Evolutionary conservation across 768 basidiomycete genomes (phyloP), one percentile per base, ranked within the genome.

Genomic region (Trametes cingulata): DNA sequence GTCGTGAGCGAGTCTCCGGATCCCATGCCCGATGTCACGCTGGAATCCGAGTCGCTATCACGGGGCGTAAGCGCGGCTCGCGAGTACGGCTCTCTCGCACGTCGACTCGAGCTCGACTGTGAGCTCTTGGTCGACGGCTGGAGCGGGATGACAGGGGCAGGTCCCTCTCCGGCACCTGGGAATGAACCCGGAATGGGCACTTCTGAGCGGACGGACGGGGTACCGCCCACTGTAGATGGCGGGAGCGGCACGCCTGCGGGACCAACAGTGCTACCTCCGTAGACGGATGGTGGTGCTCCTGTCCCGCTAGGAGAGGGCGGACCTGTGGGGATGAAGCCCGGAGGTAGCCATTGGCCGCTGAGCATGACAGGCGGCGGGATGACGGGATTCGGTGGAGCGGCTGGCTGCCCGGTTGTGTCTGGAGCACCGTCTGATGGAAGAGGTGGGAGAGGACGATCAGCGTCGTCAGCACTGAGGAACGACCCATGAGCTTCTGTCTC

Each of bases 381-480:
- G 41, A 63, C 61, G 1, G 61, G 61, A 27, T 29, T 53, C 8
- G 50, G 7, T 13, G 50, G 56, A 9, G 61, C 24, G 6, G 49
- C 37, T 7, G 56, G 63, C 29, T 53, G 50, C 1, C 33, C 42
- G 19, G 49, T 35, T 15, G 51, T 6, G 6, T 54, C 58, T 35
- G 68, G 49, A 10, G 49, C 54, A 41, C 42, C 50, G 15, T 52
- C 61, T 1, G 51, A 49, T 9, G 76, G 71, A n/a, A 74, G 41
- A 0, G 71, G 72, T n/a, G 62, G 55, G 6, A 63, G 54, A 2
- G 65, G 65, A 15, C 60, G 74, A 33, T 76, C 75, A 3, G 77
- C 77, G 43, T 78, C 78, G 5, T 72, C 76, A 42, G 76, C 75
- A 51, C 76, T 78, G n/a, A 78, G 65, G 52, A 75, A 64, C 39